Conservation (phyloP, 2,329 filamentous ascomycete species). For the Aspergillus novofumigatus region DNA sequence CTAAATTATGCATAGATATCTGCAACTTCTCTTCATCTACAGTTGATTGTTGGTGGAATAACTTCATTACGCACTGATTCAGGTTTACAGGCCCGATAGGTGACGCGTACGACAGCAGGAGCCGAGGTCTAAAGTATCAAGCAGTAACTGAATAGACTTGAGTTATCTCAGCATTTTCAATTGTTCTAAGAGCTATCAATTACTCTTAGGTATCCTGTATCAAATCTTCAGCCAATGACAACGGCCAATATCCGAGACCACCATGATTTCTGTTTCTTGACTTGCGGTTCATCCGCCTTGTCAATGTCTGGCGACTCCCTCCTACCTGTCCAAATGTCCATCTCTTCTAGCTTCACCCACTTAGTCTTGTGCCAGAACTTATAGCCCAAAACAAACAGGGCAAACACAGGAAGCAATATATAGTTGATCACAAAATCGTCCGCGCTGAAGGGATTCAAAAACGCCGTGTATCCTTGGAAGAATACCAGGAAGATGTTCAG, state of each 20-base stretch:
- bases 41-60: not conserved
- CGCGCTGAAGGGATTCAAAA: slow-evolving; percentile 47
- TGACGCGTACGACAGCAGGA: not conserved
- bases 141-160: no score
- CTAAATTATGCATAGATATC: not conserved
- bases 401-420: slow-evolving; percentile 51
- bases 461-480: slow-evolving; percentile 52
- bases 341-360: slow-evolving; percentile 33
- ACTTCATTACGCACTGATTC: not conserved
- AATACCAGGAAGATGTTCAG: slow-evolving; percentile 49
- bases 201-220: not conserved
- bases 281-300: slow-evolving; percentile 7
- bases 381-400: slow-evolving; percentile 44
- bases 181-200: slow-evolving; percentile 9
- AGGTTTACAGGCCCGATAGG: not conserved
- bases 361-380: slow-evolving; percentile 42
- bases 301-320: slow-evolving; percentile 16
- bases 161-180: not conserved
- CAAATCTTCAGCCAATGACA: slow-evolving; percentile 20
- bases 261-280: slow-evolving; percentile 7
- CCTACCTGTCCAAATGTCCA: slow-evolving; percentile 38
- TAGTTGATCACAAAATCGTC: slow-evolving; percentile 54
- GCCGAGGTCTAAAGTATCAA: not conserved
- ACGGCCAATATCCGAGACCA: slow-evolving; percentile 18
- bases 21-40: not conserved